Base-by-base conservation (phyloP, 345 rosid species). In the Raphanus raphanistrum region DNA sequence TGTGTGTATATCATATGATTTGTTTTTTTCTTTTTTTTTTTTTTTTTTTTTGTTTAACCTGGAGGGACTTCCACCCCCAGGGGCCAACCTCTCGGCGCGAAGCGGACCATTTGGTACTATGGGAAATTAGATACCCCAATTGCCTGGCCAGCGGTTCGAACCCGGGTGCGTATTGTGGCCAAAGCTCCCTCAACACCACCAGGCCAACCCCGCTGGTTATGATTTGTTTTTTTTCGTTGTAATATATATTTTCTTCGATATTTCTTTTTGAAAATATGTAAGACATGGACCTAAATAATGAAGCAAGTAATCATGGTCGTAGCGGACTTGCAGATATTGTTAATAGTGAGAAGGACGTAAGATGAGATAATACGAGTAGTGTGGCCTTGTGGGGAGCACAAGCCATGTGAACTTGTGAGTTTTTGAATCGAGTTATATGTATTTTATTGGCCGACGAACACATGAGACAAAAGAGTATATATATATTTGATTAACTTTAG, bases 321-420 rank as follows among this genome's bases (percentile, higher is more conserved):
- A 45, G 73, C 4, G 48, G 35, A 68, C 38, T 52, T 60, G 73
- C 5, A 59, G 35, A 68, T 21, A 63, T 11, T 59, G 63, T 59
- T 59, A 27, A 27, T 59, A 26, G 33, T 59, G 15, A 26, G 33
- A 59, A 27, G 8, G n/a, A 59, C 16, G 31, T 9, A 9, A 26
- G 48, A 64, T 60, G 10, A 64, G 68, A 67, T 50, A 63, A 61
- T 48, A 33, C n/a, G 67, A 69, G 41, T 68, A 25, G 66, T 58
- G 81, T 71, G 76, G 62, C 45, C 8, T 59, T 55, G 76, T 65
- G 72, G 67, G 67, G 76, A 55, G 72, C 76, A 54, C 10, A 55
- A 55, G 8, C 29, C 81, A 78, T 71, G 76, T 78, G 76, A 77
- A 67, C 35, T 4, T 66, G 48, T 67, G 66, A 28, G 60, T 59